Base-by-base conservation (phyloP, 2,329 filamentous ascomycete species). In the Davidsoniella virescens region DNA sequence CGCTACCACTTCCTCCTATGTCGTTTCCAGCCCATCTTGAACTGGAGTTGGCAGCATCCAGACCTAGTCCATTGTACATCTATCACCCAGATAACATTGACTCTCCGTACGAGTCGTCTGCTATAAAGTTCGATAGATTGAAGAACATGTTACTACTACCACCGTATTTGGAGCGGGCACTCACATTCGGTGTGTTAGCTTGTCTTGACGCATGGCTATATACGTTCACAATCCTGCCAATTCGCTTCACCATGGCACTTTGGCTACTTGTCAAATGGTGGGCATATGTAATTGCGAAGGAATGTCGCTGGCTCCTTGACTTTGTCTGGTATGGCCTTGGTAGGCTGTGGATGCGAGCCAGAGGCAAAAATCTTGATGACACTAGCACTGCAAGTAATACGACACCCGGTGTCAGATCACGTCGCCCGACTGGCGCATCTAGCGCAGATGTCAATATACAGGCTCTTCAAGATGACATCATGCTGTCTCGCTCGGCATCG, bases 201-300 rank as follows among this genome's bases (percentile, higher is more conserved):
- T 98, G 92, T 64, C 70, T 98, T 5, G 92, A 98, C 62, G 84
- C 90, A 1, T 98, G 90, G 87, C 75, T 98, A 1, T 92, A 95
- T 65, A 93, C 87, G 0, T 93, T 98, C 58, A 98, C 92, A 0
- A 94, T 98, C 42, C 69, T 98, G 0, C 92, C 92, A 0, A 73
- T 98, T 53, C 77, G 92, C 2, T 96, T 98, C 58, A 63, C 84
- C 49, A 83, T 88, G 52, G 90, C 92, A 1, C 59, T 90, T 0
- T 78, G 77, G 17, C 79, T 96, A 2, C 67, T 98, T 23, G 63
- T 78, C 8, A 74, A 76, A 54, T 96, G 88, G 73, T 94, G 86
- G 85, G 71, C 65, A 2, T 76, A 82, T 33, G 76, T 87, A 18
- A 57, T 90, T 2, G 70, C 71, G 4, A 83, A 81, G 55, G 90